Evolutionary conservation across 495 filamentous ascomycete genomes (phyloP).

Genomic region (Aspergillus carlsbadensis): DNA sequence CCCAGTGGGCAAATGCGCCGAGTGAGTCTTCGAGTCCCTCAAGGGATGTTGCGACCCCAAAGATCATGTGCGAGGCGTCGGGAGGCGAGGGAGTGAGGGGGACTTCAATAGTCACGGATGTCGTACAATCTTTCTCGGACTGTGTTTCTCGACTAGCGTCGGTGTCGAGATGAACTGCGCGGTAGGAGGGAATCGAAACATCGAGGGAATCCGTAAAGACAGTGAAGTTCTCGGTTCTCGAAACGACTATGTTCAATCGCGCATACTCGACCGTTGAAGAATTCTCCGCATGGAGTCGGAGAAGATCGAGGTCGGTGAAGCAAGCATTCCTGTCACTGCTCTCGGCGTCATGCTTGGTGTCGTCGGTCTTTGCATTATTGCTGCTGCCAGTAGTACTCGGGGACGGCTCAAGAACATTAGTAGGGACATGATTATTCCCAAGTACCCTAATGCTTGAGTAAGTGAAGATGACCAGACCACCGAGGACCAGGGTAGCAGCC

Average conservation of each 20-base stretch:
- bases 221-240: slow-evolving; percentile 20
- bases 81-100: slow-evolving; percentile 13
- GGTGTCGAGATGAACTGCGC: slow-evolving; percentile 14
- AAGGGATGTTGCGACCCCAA: slow-evolving; percentile 61
- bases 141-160: slow-evolving; percentile 11
- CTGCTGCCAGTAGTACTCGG: not conserved
- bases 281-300: slow-evolving; percentile 16
- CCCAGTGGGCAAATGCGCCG: slow-evolving; percentile 59
- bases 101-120: slow-evolving; percentile 17
- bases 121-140: slow-evolving; percentile 12
- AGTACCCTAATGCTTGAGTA: slow-evolving; percentile 3
- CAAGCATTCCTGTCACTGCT: slow-evolving; percentile 11
- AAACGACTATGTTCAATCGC: slow-evolving; percentile 21
- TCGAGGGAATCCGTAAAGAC: slow-evolving; percentile 15
- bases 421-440: not conserved
- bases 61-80: slow-evolving; percentile 54
- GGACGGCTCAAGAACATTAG: not conserved
- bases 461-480: slow-evolving; percentile 8
- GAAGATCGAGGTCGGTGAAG: slow-evolving; percentile 19
- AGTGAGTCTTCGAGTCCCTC: slow-evolving; percentile 55
- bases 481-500: slow-evolving; percentile 1
- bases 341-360: not conserved
- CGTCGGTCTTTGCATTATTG: not conserved
- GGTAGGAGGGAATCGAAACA: slow-evolving; percentile 10
- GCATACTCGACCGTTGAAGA: slow-evolving; percentile 16